Evolutionary conservation across 2,329 filamentous ascomycete genomes (phyloP).

Genomic region (Neocucurbitaria cava): DNA sequence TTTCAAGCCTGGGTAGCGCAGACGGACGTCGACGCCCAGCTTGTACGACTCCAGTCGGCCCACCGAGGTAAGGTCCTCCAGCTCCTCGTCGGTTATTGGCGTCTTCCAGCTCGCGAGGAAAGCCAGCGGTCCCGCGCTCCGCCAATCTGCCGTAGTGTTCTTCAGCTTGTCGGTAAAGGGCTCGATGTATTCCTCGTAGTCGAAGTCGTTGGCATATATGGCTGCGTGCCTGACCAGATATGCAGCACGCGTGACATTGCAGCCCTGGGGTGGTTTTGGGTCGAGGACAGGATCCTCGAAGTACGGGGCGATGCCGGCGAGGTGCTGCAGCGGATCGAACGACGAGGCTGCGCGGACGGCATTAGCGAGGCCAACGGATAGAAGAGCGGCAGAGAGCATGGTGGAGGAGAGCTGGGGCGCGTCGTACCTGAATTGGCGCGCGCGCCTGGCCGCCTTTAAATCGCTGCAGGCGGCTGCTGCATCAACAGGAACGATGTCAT

Average conservation of each 20-base stretch:
- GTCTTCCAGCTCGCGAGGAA: slow-evolving; percentile 65
- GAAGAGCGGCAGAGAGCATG: slow-evolving; percentile 27
- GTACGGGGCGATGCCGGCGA: slow-evolving; percentile 59
- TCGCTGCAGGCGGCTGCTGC: too few relatives aligned
- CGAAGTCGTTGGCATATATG: slow-evolving; percentile 56
- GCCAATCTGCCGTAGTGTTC: slow-evolving; percentile 67
- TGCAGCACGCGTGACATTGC: slow-evolving; percentile 58
- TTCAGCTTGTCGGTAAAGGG: slow-evolving; percentile 63
- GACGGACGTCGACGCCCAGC: slow-evolving; percentile 64
- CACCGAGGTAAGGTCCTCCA: slow-evolving; percentile 66
- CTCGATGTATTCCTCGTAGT: slow-evolving; percentile 60
- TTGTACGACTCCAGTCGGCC: slow-evolving; percentile 67
- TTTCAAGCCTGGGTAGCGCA: slow-evolving; percentile 64
- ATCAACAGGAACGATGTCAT: slow-evolving; percentile 13
- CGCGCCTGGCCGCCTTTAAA: slow-evolving; percentile 7
- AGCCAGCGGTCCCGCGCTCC: slow-evolving; percentile 60
- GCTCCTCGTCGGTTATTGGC: slow-evolving; percentile 63
- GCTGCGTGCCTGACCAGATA: slow-evolving; percentile 59
- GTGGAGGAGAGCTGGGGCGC: slow-evolving; percentile 9
- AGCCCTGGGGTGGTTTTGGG: slow-evolving; percentile 58
- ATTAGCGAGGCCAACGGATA: slow-evolving; percentile 35
- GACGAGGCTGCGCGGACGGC: slow-evolving; percentile 43
- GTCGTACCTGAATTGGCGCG: slow-evolving; percentile 10
- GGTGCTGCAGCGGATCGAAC: slow-evolving; percentile 58
- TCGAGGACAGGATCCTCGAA: slow-evolving; percentile 58